These are phyloP conservation scores for Pyrenophora graminea DNA, from an alignment of 2,329 filamentous ascomycete species.

Conservation along the genomic window DNA sequence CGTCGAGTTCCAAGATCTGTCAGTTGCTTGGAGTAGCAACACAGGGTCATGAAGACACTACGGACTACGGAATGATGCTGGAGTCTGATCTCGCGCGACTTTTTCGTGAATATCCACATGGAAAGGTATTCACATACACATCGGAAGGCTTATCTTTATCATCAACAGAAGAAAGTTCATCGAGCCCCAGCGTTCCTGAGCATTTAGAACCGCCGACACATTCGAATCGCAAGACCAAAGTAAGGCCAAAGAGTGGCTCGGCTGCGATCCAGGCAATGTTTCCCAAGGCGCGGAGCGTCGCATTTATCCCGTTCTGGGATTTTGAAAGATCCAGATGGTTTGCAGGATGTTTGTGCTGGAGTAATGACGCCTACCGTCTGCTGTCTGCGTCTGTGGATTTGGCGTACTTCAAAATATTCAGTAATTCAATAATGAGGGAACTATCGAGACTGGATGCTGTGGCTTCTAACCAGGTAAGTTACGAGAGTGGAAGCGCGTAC, in stretches of 20 bases:
- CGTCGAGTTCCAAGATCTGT: slow-evolving; percentile 21
- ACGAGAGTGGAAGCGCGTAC: not conserved
- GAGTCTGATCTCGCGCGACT: slow-evolving; percentile 29
- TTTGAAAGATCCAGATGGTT: slow-evolving; percentile 45
- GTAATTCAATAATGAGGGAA: slow-evolving; percentile 61
- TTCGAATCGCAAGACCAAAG: slow-evolving; percentile 8
- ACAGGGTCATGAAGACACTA: slow-evolving; percentile 3
- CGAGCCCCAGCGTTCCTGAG: slow-evolving; percentile 4
- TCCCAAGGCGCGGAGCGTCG: slow-evolving; percentile 40
- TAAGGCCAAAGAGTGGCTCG: slow-evolving; percentile 35
- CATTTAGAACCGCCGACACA: not conserved
- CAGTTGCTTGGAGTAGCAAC: slow-evolving; percentile 32
- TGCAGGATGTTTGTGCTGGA: slow-evolving; percentile 45
- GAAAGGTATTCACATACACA: slow-evolving; percentile 34
- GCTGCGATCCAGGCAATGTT: slow-evolving; percentile 59
- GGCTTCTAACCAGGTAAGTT: slow-evolving; percentile 39
- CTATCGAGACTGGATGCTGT: slow-evolving; percentile 58
- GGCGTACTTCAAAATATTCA: slow-evolving; percentile 43
- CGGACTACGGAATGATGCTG: slow-evolving; percentile 15
- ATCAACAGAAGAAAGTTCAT: slow-evolving; percentile 24
- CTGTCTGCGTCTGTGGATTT: slow-evolving; percentile 38
- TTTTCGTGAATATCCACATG: slow-evolving; percentile 29
- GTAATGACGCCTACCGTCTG: slow-evolving; percentile 32
- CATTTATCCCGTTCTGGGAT: slow-evolving; percentile 49
- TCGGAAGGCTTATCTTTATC: slow-evolving; percentile 21